phyloP scores from a whole-genome alignment of 1,284 basidiomycete genomes.

The Sutorius eximius region DNA sequence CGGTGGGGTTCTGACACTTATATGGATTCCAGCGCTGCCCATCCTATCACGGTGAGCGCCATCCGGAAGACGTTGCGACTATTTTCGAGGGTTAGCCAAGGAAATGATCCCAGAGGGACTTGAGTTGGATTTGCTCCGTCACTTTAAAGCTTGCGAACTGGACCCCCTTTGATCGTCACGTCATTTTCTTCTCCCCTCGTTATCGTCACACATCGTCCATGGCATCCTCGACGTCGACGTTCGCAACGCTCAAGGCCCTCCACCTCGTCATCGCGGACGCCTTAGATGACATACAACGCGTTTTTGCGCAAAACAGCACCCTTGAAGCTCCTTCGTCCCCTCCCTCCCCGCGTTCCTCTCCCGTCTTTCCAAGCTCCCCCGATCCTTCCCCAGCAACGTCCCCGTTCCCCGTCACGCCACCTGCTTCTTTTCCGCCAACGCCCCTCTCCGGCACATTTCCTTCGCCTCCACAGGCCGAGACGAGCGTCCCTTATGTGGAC shows the following conservation, averaged over 20 bases:
- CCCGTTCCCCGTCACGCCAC: slow-evolving; percentile 25
- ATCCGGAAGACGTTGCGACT: slow-evolving; percentile 18
- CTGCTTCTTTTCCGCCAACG: slow-evolving; percentile 31
- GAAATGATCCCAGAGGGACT: background rate
- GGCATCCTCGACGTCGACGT: slow-evolving; percentile 42
- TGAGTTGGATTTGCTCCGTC: background rate
- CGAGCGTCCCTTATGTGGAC: slow-evolving; percentile 37
- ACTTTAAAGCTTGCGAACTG: slow-evolving; percentile 17
- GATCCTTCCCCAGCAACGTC: slow-evolving; percentile 18
- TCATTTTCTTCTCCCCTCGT: slow-evolving; percentile 5
- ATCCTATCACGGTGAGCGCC: slow-evolving; percentile 4
- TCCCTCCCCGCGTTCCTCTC: slow-evolving; percentile 22
- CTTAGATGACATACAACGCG: slow-evolving; percentile 63
- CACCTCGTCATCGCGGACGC: slow-evolving; percentile 67
- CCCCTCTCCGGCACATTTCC: slow-evolving; percentile 28
- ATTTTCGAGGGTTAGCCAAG: slow-evolving; percentile 14
- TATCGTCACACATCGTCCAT: slow-evolving; percentile 16
- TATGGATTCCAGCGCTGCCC: slow-evolving; percentile 10
- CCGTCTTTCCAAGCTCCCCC: slow-evolving; percentile 18
- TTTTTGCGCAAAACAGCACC: slow-evolving; percentile 41
- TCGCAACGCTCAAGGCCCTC: slow-evolving; percentile 60
- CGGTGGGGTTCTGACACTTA: slow-evolving; percentile 21
- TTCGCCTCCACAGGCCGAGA: slow-evolving; percentile 3
- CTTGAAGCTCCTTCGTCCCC: slow-evolving; percentile 8
- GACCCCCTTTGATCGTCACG: slow-evolving; percentile 2